Percentiles rank a stretch among this genome's conserved stretches.
These are phyloP conservation scores for Cladosporium phlei DNA, from an alignment of 2,329 filamentous ascomycete species.

Conservation along the genomic window DNA sequence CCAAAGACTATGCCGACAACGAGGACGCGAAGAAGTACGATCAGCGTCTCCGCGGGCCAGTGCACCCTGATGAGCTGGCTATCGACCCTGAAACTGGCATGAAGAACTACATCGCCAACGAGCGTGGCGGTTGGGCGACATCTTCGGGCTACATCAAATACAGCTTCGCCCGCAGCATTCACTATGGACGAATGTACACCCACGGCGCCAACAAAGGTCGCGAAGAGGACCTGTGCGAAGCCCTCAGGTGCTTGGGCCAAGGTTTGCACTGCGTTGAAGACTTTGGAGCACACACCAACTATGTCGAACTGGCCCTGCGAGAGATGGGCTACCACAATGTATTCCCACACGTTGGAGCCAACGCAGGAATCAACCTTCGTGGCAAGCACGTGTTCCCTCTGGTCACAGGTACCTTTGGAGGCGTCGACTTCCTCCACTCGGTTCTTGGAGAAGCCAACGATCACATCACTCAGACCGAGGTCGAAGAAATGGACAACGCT, in stretches of 20 bases:
- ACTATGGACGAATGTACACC: conserved; percentile 46
- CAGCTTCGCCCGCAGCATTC: conserved; percentile 45
- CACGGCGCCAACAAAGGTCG: conserved; percentile 38
- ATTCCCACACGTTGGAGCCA: conserved; percentile 48
- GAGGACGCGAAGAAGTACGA: conserved; percentile 80
- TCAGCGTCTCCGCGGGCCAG: conserved; percentile 71
- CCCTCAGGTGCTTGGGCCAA: conserved; percentile 48
- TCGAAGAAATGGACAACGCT: conserved; percentile 44
- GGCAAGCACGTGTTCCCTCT: conserved; percentile 48
- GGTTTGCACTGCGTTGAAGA: conserved; percentile 52
- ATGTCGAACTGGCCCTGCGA: conserved; percentile 48
- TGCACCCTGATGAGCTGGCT: conserved; percentile 47
- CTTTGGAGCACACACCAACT: conserved; percentile 53
- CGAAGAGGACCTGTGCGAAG: conserved; percentile 46
- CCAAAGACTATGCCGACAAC: conserved; percentile 69
- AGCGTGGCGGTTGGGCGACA: conserved; percentile 80
- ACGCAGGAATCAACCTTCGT: conserved; percentile 42
- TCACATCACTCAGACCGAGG: conserved; percentile 45
- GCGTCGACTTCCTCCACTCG: conserved; percentile 47
- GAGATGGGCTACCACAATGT: conserved; percentile 50
- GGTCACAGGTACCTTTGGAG: conserved; percentile 51
- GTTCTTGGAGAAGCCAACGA: conserved; percentile 48
- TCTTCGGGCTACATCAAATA: conserved; percentile 62
- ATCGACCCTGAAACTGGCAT: conserved; percentile 65
- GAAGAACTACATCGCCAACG: conserved; percentile 99